Evolutionary conservation across 257 asterid genomes (phyloP).

Genomic region (Thymus quinquecostatus): DNA sequence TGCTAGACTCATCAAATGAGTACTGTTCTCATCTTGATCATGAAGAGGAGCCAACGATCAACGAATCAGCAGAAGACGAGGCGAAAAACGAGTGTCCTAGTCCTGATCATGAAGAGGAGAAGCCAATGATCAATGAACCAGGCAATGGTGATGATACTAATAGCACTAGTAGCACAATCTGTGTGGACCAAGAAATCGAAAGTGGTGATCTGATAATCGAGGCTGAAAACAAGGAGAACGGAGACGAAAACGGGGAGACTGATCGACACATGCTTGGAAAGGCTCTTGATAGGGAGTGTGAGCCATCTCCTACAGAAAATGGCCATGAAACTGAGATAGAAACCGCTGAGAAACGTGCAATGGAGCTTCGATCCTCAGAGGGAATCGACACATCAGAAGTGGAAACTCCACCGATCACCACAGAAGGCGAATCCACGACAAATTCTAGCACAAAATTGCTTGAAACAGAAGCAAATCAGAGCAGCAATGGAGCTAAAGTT

Average conservation of each 20-base stretch:
- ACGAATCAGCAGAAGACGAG: too few species aligned
- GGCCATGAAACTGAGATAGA: background rate
- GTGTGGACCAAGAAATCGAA: slow-evolving; percentile 26
- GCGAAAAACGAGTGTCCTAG: slow-evolving; percentile 11
- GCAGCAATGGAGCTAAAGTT: background rate
- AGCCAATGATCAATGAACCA: slow-evolving; percentile 8
- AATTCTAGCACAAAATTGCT: slow-evolving; percentile 24
- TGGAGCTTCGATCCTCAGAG: background rate
- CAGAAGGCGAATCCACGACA: background rate
- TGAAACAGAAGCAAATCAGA: slow-evolving; percentile 34
- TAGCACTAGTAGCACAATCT: background rate
- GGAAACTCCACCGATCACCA: slow-evolving; percentile 15
- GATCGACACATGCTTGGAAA: slow-evolving; percentile 23
- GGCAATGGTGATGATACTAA: slow-evolving; percentile 10
- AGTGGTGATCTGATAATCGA: slow-evolving; percentile 12
- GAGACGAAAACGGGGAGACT: slow-evolving; percentile 21
- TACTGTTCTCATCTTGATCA: too few species aligned
- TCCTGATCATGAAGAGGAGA: slow-evolving; percentile 38
- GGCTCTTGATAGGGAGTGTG: slow-evolving; percentile 19
- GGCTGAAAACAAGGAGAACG: slow-evolving; percentile 16
- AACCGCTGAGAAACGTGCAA: background rate
- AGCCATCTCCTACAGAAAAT: slow-evolving; percentile 12
- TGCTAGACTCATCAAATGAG: slow-evolving; percentile 7
- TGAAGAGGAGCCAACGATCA: too few species aligned
- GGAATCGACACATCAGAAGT: slow-evolving; percentile 25